Conservation (phyloP, 768 basidiomycete genomes). For the Amanita pallidorosea region DNA sequence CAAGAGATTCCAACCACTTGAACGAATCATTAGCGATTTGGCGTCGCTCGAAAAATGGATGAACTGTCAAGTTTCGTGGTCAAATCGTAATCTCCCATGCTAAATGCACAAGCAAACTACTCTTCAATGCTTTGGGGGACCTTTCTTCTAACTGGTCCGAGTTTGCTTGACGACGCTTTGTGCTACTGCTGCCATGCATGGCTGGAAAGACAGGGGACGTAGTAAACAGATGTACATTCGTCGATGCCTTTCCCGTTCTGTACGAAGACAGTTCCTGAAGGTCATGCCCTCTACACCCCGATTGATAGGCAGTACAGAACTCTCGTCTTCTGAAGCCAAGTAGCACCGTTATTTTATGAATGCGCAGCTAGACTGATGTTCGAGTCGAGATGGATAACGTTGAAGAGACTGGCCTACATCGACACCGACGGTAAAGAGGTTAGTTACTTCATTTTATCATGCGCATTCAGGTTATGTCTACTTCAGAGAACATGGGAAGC, state of each 20-base stretch:
- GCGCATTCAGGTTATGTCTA: conserved; percentile 2
- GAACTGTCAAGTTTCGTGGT: conserved; percentile 14
- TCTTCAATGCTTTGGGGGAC: background rate
- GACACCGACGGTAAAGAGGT: conserved; percentile 76
- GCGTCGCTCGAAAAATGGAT: conserved; percentile 23
- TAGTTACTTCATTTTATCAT: background rate
- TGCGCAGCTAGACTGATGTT: background rate
- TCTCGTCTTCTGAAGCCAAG: conserved; percentile 2
- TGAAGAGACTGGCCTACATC: conserved; percentile 72
- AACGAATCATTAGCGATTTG: conserved; percentile 14
- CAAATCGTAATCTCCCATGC: background rate
- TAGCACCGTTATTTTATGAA: background rate
- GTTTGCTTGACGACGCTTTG: background rate
- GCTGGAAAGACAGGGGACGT: background rate
- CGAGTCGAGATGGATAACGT: conserved; percentile 62
- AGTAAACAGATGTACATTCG: background rate
- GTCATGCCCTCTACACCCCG: background rate
- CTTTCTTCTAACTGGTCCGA: background rate
- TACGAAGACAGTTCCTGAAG: background rate
- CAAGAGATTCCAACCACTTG: conserved; percentile 30
- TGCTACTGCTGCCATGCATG: background rate
- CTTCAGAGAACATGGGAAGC: conserved; percentile 78
- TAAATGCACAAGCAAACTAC: background rate
- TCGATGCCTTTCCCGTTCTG: background rate
- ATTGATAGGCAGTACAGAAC: background rate